Conservation (phyloP, 768 basidiomycete genomes). For the Phanerodontia chrysosporium region DNA sequence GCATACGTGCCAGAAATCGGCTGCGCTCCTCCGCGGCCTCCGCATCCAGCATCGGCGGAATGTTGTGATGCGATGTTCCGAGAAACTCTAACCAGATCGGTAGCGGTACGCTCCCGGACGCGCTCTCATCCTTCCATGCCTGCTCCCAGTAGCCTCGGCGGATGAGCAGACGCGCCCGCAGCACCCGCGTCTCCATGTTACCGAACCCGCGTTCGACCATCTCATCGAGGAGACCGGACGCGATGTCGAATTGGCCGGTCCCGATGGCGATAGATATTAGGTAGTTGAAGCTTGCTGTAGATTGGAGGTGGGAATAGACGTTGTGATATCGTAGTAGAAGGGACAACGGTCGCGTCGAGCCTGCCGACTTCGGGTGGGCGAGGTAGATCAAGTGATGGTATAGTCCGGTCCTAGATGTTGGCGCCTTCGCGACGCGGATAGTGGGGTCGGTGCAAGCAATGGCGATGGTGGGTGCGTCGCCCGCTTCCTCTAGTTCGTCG, state of each 20-base stretch:
- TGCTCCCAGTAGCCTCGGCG: conserved; percentile 51
- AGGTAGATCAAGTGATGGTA: conserved; percentile 38
- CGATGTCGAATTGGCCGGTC: conserved; percentile 43
- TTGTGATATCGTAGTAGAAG: conserved; percentile 49
- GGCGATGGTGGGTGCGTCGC: not conserved
- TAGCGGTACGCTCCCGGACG: conserved; percentile 29
- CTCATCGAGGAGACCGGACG: conserved; percentile 37
- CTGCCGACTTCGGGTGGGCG: conserved; percentile 16
- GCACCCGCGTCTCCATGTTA: conserved; percentile 53
- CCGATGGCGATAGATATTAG: conserved; percentile 48
- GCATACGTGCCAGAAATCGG: not conserved
- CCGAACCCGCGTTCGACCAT: conserved; percentile 44
- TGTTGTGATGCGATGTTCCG: conserved; percentile 6
- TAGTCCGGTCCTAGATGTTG: not conserved
- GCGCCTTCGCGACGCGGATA: not conserved
- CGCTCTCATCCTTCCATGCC: conserved; percentile 41
- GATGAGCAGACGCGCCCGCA: conserved; percentile 55
- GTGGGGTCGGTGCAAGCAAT: not conserved
- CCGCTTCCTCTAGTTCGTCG: conserved; percentile 1
- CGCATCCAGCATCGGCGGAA: not conserved
- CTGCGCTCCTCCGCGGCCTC: not conserved
- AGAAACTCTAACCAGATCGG: conserved; percentile 63
- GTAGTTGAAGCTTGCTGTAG: conserved; percentile 40
- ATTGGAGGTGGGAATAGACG: conserved; percentile 27
- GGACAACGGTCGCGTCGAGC: conserved; percentile 21